Percentiles rank a stretch among this genome's conserved stretches.
phyloP scores from a whole-genome alignment of 208 protist species.

The Tritrichomonas foetus region DNA sequence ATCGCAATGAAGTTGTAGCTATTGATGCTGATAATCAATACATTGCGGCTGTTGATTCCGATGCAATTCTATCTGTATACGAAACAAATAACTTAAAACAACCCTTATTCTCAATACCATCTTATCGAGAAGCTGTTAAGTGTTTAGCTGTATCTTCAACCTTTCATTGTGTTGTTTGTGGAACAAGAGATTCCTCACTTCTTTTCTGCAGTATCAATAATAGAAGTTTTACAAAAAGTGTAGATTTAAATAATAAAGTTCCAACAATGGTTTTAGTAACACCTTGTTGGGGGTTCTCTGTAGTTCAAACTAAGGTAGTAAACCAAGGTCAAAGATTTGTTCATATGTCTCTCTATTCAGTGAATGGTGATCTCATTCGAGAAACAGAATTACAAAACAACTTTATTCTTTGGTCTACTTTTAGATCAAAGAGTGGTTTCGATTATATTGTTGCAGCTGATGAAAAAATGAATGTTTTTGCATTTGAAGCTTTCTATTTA shows the following conservation, averaged over 20 bases:
- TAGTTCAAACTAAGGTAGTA: background rate
- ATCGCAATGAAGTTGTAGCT: no score
- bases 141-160: background rate
- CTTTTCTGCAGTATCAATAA: background rate
- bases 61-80: no score
- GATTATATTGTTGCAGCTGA: background rate
- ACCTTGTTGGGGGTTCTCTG: background rate
- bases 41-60: no score
- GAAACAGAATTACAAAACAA: background rate
- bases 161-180: background rate
- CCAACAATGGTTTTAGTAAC: background rate
- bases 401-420: background rate
- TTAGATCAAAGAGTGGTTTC: background rate
- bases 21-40: no score
- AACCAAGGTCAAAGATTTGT: background rate
- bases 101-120: background rate
- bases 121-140: background rate
- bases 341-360: background rate
- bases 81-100: no score
- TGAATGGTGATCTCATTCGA: background rate
- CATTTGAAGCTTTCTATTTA: constrained; percentile 15
- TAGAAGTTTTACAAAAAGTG: background rate
- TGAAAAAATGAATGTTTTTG: background rate
- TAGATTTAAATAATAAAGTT: background rate
- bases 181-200: background rate